These are phyloP conservation scores for Coprinopsis marcescibilis DNA, from an alignment of 768 basidiomycete genomes.

Conservation along the genomic window DNA sequence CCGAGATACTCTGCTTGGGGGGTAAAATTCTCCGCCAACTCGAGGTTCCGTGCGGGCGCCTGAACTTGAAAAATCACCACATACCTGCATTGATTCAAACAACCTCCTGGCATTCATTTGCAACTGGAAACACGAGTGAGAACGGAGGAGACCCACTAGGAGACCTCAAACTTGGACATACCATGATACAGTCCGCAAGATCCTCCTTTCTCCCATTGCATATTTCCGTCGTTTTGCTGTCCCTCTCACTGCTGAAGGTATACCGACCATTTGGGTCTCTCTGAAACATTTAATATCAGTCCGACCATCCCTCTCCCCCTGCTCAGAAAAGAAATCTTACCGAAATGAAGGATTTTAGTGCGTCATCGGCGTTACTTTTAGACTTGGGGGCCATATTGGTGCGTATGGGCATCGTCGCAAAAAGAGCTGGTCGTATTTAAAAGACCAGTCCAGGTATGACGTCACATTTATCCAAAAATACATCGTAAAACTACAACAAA, in stretches of 20 bases:
- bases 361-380: not conserved
- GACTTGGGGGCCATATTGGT: not conserved
- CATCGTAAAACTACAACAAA: not conserved
- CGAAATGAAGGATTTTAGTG: conserved; percentile 17
- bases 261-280: conserved; percentile 45
- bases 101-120: conserved; percentile 57
- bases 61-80: conserved; percentile 7
- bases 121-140: conserved; percentile 31
- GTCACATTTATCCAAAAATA: no score
- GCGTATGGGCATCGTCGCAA: not conserved
- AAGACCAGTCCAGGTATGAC: no score
- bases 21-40: no score
- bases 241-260: conserved; percentile 58
- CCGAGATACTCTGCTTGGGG: no score
- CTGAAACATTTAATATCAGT: no score
- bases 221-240: conserved; percentile 50
- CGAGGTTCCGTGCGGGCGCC: no score
- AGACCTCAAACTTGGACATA: conserved; percentile 23
- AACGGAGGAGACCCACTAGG: no score
- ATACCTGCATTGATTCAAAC: conserved; percentile 70
- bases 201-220: conserved; percentile 37
- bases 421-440: not conserved
- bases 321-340: conserved; percentile 21
- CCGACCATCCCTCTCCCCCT: no score
- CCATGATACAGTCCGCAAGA: conserved; percentile 48